A percentile compares a stretch with the other conserved stretches of the same genome.
These are phyloP conservation scores for Yamadazyma conglobata DNA, from an alignment of 1,139 yeast species.

Conservation along the genomic window DNA sequence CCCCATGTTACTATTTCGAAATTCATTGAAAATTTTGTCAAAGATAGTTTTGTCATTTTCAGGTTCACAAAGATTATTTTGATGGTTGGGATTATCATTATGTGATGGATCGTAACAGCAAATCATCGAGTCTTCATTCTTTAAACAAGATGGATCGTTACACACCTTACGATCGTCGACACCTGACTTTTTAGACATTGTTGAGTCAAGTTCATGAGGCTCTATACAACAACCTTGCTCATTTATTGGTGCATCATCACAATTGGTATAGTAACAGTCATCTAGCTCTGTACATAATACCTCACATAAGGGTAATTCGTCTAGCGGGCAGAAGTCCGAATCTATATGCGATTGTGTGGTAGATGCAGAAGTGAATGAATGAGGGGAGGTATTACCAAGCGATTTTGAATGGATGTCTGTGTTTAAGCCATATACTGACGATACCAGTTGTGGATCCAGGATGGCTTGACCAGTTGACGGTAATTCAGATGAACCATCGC, in stretches of 20 bases:
- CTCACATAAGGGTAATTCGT: conserved; percentile 33
- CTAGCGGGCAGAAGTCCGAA: conserved; percentile 17
- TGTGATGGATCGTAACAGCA: conserved; percentile 18
- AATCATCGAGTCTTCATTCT: conserved; percentile 12
- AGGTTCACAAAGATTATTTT: conserved; percentile 28
- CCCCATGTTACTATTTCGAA: conserved; percentile 9
- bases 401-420: too few relatives aligned
- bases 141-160: conserved; percentile 12
- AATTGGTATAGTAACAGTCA: conserved; percentile 40
- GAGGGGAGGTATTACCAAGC: background rate
- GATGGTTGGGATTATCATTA: conserved; percentile 17
- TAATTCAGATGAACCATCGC: too few relatives aligned
- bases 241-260: conserved; percentile 21
- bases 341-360: conserved; percentile 1
- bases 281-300: conserved; percentile 45
- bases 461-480: too few relatives aligned
- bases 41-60: conserved; percentile 14
- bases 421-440: too few relatives aligned
- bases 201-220: conserved; percentile 1
- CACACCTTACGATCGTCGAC: too few relatives aligned
- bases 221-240: conserved; percentile 3
- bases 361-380: background rate
- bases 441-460: too few relatives aligned
- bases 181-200: background rate
- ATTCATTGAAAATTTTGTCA: conserved; percentile 15